These are phyloP conservation scores for Graphilbum fragrans DNA, from an alignment of 2,329 filamentous ascomycete genomes.

Conservation along the genomic window DNA sequence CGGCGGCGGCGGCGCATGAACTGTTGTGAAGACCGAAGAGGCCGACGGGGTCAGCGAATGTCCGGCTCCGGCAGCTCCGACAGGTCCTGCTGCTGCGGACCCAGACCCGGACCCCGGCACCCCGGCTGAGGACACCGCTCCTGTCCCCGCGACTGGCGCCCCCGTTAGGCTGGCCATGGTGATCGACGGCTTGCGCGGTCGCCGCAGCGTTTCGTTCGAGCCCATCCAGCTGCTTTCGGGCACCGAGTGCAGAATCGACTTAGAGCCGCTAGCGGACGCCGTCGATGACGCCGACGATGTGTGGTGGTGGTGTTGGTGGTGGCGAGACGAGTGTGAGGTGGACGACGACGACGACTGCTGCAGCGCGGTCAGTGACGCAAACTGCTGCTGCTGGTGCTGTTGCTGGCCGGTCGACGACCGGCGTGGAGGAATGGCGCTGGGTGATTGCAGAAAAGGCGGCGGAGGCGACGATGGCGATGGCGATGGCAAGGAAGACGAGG, in stretches of 20 bases:
- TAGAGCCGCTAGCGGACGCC: slow-evolving; percentile 15
- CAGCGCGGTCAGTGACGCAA: background rate
- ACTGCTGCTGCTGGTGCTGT: background rate
- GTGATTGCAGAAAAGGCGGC: slow-evolving; percentile 31
- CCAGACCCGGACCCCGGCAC: background rate
- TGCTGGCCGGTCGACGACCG: slow-evolving; percentile 52
- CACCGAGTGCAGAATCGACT: slow-evolving; percentile 34
- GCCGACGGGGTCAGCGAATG: background rate
- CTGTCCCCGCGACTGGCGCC: background rate
- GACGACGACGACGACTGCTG: background rate
- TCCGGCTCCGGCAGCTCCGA: slow-evolving; percentile 4
- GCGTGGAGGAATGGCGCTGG: slow-evolving; percentile 58
- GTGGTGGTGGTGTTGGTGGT: slow-evolving; percentile 3
- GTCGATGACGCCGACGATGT: slow-evolving; percentile 2
- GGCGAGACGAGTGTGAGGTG: background rate
- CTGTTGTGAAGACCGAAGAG: background rate
- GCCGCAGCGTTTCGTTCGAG: slow-evolving; percentile 12
- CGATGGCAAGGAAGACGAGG: slow-evolving; percentile 1
- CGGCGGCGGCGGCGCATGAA: slow-evolving; percentile 14
- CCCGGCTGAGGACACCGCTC: background rate
- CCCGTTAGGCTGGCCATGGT: no score
- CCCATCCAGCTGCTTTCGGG: slow-evolving; percentile 50
- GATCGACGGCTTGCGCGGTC: slow-evolving; percentile 17
- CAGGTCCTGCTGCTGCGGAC: background rate
- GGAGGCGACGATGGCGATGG: slow-evolving; percentile 3